Percentiles rank a stretch among this genome's conserved stretches.
Conservation (phyloP, 78 protist genomes). For the slime mould (Dictyostelium discoideum) region dicty_2.7 NC_007088.5:7542501-7543000, state of each 20-base stretch:
- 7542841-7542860: conserved; percentile 89
- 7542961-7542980: conserved; percentile 85
- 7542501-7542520: conserved; percentile 99
- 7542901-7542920: conserved; percentile 93
- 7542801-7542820: conserved; percentile 80
- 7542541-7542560: conserved; percentile 97
- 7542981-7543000: conserved; percentile 82
- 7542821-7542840: conserved; percentile 75
- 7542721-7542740: conserved; percentile 81
- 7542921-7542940: conserved; percentile 88
- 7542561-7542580: conserved; percentile 86
- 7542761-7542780: conserved; percentile 94
- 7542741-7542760: conserved; percentile 88
- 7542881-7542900: conserved; percentile 84
- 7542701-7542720: conserved; percentile 75
- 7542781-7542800: conserved; percentile 89
- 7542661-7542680: conserved; percentile 85
- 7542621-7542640: conserved; percentile 99
- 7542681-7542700: conserved; percentile 40
- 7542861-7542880: conserved; percentile 93
- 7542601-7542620: conserved; percentile 87
- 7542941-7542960: conserved; percentile 92
- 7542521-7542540: conserved; percentile 91
- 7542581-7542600: conserved; percentile 54
- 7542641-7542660: conserved; percentile 98